Evolutionary conservation across 106 monocot species (phyloP).

Genomic region (Triglochin maritima): DNA sequence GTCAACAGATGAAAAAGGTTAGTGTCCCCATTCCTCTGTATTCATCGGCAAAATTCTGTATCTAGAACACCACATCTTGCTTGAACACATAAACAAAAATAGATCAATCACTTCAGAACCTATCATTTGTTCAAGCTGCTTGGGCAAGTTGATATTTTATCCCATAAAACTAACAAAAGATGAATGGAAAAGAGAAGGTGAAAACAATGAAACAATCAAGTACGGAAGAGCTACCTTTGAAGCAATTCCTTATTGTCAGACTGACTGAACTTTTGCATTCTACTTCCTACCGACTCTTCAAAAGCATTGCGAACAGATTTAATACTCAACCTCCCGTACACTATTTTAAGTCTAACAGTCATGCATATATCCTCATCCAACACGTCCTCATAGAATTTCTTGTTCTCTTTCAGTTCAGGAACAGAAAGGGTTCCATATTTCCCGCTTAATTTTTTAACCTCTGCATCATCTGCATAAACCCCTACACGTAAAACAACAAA

Average conservation of each 20-base stretch:
- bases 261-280: constrained; percentile 57
- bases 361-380: constrained; percentile 60
- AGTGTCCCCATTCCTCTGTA: too few relatives aligned
- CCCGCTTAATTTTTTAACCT: constrained; percentile 43
- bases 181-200: constrained; percentile 1
- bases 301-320: constrained; percentile 81
- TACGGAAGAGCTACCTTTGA: constrained; percentile 35
- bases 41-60: too few relatives aligned
- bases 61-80: too few relatives aligned
- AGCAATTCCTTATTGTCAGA: constrained; percentile 68
- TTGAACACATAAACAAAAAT: too few relatives aligned
- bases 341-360: constrained; percentile 87
- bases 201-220: neutral
- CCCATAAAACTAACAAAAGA: neutral
- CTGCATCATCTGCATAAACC: constrained; percentile 68
- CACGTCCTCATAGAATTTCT: constrained; percentile 42
- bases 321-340: constrained; percentile 74
- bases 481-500: constrained; percentile 22
- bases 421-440: constrained; percentile 34
- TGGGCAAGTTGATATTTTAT: too few relatives aligned
- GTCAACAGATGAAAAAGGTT: too few relatives aligned
- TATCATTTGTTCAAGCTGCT: too few relatives aligned
- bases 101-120: too few relatives aligned
- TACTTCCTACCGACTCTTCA: constrained; percentile 76
- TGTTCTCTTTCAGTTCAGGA: constrained; percentile 43